Conservation (phyloP, 1,139 yeast genomes). For the Yamadazyma buinensis region DNA sequence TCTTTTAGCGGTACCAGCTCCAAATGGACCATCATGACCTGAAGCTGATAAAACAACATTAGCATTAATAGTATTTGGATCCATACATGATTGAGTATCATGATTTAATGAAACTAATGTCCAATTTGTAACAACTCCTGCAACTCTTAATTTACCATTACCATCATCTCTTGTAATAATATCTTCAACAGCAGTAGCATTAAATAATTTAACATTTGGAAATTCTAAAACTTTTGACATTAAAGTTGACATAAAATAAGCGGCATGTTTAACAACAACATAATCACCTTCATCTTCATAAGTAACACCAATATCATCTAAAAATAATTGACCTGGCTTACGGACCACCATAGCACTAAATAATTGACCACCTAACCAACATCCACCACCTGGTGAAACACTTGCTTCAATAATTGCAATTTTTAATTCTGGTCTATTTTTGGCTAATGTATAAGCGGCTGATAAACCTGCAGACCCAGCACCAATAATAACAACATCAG, state of each 20-base stretch:
- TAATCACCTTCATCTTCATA: conserved; percentile 81
- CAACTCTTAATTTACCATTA: conserved; percentile 56
- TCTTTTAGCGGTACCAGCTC: conserved; percentile 69
- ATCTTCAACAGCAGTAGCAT: conserved; percentile 81
- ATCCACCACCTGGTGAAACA: conserved; percentile 79
- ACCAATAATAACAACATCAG: conserved; percentile 72
- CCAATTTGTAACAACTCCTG: conserved; percentile 85
- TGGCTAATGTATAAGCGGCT: conserved; percentile 71
- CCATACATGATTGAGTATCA: conserved; percentile 79
- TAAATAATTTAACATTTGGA: conserved; percentile 74
- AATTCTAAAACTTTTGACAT: conserved; percentile 65
- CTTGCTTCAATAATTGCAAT: conserved; percentile 73
- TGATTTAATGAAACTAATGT: conserved; percentile 74
- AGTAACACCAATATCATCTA: conserved; percentile 59
- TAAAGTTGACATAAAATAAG: conserved; percentile 70
- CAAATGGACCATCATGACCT: conserved; percentile 84
- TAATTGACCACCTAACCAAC: conserved; percentile 78
- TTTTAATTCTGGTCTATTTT: conserved; percentile 71
- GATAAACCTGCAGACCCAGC: conserved; percentile 79
- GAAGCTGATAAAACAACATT: conserved; percentile 69
- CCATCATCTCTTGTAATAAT: conserved; percentile 62
- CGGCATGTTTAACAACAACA: conserved; percentile 80
- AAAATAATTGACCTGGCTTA: conserved; percentile 70
- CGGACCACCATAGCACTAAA: conserved; percentile 78
- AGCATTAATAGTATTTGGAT: conserved; percentile 75